These are phyloP conservation scores for Picocystis sp. DNA, from an alignment of 163 green algal species.

Conservation along the genomic window DNA sequence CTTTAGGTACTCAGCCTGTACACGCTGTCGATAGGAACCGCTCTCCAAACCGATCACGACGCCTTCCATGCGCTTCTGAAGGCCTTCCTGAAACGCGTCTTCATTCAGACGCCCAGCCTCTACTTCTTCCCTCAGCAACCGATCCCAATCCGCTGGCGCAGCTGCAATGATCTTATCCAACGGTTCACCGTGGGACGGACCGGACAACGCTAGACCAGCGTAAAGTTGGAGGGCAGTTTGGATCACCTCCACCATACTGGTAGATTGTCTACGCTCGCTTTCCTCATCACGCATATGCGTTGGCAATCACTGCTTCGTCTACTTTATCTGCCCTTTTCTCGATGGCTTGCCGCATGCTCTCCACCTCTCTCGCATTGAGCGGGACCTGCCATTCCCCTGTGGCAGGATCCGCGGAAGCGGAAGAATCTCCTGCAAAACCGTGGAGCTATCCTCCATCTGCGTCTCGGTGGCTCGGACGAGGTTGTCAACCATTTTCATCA, in stretches of 20 bases:
- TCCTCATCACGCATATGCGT: conserved; percentile 74
- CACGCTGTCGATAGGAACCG: conserved; percentile 60
- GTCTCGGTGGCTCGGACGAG: conserved; percentile 52
- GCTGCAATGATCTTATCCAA: conserved; percentile 3
- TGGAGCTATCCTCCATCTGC: conserved; percentile 47
- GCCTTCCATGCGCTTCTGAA: conserved; percentile 69
- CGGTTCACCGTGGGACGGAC: background rate
- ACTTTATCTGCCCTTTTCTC: conserved; percentile 24
- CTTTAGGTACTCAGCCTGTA: conserved; percentile 61
- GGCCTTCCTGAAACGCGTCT: conserved; percentile 19
- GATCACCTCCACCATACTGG: conserved; percentile 41
- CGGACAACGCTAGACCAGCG: conserved; percentile 32
- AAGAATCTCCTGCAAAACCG: conserved; percentile 45
- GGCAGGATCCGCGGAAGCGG: conserved; percentile 48
- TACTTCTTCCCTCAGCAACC: background rate
- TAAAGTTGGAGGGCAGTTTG: conserved; percentile 78
- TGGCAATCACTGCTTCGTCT: conserved; percentile 74
- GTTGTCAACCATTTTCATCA: conserved; percentile 66
- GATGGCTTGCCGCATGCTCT: conserved; percentile 25
- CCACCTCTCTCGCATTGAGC: conserved; percentile 35
- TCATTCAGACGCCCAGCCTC: background rate
- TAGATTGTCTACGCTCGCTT: conserved; percentile 36
- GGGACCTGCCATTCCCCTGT: conserved; percentile 73
- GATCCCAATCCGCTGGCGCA: background rate
- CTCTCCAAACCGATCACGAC: conserved; percentile 56